Evolutionary conservation across 2,329 filamentous ascomycete genomes (phyloP), one percentile per base, ranked within the genome.

Genomic region (Claviceps spartinae): DNA sequence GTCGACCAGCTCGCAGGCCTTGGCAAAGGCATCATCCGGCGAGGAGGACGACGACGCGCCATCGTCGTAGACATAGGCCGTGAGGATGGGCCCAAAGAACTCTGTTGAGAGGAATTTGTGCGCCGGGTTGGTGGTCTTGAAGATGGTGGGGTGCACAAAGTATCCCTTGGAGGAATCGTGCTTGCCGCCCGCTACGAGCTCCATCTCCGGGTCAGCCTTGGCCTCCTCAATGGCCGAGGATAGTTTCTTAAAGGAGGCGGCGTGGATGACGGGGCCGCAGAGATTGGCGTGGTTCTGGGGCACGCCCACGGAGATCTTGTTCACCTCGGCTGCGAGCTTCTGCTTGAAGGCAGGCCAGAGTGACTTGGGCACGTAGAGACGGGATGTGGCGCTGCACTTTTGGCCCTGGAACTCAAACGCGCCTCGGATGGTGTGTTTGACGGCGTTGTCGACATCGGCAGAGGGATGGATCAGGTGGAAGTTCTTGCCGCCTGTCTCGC

Each of bases 401-500:
- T 95, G 88, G 48, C 88, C 88, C 66, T 93, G 87, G 73, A 83
- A 95, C 68, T 95, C 89, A 63, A 94, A 95, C 2, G 88, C 88
- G 47, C 86, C 88, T 52, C 89, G 86, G 36, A 95, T 79, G 5
- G 87, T 93, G 67, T 94, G 85, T 58, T 86, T 76, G 37, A 79
- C 87, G 11, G 88, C 88, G 62, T 91, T 93, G 55, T 81, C 72
- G 48, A 93, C 70, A 60, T 94, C 85, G 41, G 88, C 88, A 3
- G 81, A 83, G 46, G 75, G 72, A 72, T 95, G 88, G 36, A 95
- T 69, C 50, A 95, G 70, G 68, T 94, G 88, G 76, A 90, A 95
- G 75, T 95, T 95, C 80, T 95, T 95, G 65, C 88, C 88, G 54
- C 88, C 88, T 30, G 88, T 95, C 75, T 95, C 88, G 55, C 88